phyloP scores from a whole-genome alignment of 1,139 yeast genomes.

The Arxiozyma slooffiae region DNA sequence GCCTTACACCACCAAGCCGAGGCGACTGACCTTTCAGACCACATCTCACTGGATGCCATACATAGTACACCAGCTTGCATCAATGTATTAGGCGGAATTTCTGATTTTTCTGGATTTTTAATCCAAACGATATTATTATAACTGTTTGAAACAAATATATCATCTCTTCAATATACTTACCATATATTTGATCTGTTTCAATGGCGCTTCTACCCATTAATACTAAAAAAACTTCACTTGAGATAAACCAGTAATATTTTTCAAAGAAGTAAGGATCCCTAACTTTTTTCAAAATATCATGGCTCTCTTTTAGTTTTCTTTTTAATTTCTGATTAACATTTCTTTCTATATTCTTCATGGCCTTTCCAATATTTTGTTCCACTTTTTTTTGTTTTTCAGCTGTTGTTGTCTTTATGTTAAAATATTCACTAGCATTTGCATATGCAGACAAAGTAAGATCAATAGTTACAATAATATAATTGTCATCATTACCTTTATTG shows the following conservation, averaged over 20 bases:
- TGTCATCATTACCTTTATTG: conserved; percentile 6
- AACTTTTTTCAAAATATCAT: conserved; percentile 51
- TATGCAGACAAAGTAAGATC: conserved; percentile 67
- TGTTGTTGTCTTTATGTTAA: conserved; percentile 68
- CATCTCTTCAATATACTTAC: conserved; percentile 67
- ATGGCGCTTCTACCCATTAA: conserved; percentile 75
- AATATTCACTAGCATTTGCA: conserved; percentile 85
- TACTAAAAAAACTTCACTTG: conserved; percentile 81
- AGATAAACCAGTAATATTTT: conserved; percentile 84
- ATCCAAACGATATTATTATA: conserved; percentile 68
- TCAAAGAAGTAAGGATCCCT: conserved; percentile 85
- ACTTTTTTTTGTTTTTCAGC: conserved; percentile 73
- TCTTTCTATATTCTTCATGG: conserved; percentile 75
- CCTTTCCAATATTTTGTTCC: conserved; percentile 65
- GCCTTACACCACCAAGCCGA: conserved; percentile 81
- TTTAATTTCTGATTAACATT: conserved; percentile 67
- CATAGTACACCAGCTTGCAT: conserved; percentile 85
- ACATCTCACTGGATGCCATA: conserved; percentile 73
- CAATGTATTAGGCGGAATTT: conserved; percentile 68
- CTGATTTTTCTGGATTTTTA: conserved; percentile 51
- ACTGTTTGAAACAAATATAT: conserved; percentile 66
- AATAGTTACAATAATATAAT: conserved; percentile 43
- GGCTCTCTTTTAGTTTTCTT: conserved; percentile 54
- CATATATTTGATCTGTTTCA: conserved; percentile 79
- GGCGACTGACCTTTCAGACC: conserved; percentile 75